These are phyloP conservation scores for Oehlia diaphana DNA, from an alignment of 192 early-diverging fungal genomes.

Conservation along the genomic window DNA sequence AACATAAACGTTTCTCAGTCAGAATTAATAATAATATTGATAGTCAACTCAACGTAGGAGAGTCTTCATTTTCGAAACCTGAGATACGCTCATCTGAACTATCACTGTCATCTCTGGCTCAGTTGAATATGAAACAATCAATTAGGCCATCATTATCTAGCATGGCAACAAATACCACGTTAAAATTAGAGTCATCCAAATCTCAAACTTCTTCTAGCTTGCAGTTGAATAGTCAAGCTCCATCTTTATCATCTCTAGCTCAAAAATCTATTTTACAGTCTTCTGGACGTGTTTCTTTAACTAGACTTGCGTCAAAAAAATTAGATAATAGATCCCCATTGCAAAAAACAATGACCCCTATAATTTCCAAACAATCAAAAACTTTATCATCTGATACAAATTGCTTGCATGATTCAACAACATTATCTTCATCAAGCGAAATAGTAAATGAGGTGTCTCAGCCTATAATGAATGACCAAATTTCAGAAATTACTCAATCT, in stretches of 20 bases:
- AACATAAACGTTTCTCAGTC: background rate
- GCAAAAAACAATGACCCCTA: background rate
- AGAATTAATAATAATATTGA: background rate
- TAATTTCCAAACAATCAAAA: background rate
- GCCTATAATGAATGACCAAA: background rate
- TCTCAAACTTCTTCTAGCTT: background rate
- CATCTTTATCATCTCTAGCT: slow-evolving; percentile 7
- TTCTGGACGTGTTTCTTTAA: background rate
- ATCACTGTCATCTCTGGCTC: slow-evolving; percentile 23
- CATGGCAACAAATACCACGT: background rate
- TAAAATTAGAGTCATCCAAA: background rate
- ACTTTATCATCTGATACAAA: background rate
- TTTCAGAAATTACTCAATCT: background rate
- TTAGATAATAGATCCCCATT: background rate
- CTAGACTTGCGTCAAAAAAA: background rate
- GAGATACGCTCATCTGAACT: background rate
- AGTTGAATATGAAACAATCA: slow-evolving; percentile 1
- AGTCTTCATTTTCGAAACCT: background rate
- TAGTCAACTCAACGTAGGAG: background rate
- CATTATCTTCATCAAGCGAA: background rate
- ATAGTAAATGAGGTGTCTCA: background rate
- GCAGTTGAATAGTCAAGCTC: background rate
- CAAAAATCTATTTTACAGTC: slow-evolving; percentile 14
- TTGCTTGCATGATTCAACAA: too few species aligned
- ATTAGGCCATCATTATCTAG: background rate